These are phyloP conservation scores for Asterophora parasitica DNA, from an alignment of 768 basidiomycete species.

Conservation along the genomic window DNA sequence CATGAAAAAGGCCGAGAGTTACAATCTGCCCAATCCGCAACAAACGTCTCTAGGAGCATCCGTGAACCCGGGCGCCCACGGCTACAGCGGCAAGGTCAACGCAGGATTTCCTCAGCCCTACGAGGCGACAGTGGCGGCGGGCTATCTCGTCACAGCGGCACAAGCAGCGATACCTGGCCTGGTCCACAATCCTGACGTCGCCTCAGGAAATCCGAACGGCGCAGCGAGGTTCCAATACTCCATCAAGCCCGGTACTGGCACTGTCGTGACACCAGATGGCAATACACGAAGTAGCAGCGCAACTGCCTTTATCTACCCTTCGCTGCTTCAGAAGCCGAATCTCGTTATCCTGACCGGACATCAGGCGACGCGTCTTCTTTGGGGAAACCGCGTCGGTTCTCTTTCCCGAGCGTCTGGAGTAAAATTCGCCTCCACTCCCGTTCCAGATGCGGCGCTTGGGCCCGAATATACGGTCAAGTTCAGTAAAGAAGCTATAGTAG, in stretches of 20 bases:
- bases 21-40: slow-evolving; percentile 11
- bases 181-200: slow-evolving; percentile 7
- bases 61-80: slow-evolving; percentile 7
- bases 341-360: slow-evolving; percentile 11
- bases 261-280: slow-evolving; percentile 5
- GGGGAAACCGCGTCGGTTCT: neutral
- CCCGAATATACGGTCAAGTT: slow-evolving; percentile 1
- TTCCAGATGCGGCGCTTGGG: neutral
- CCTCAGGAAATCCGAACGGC: slow-evolving; percentile 14
- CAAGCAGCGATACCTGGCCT: slow-evolving; percentile 7
- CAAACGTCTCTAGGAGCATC: slow-evolving; percentile 10
- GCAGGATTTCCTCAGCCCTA: slow-evolving; percentile 17
- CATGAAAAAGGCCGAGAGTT: slow-evolving; percentile 13
- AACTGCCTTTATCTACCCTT: slow-evolving; percentile 14
- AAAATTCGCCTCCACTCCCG: slow-evolving; percentile 7
- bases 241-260: slow-evolving; percentile 14
- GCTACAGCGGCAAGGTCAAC: slow-evolving; percentile 9
- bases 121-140: slow-evolving; percentile 5
- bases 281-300: slow-evolving; percentile 14
- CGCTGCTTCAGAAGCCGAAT: slow-evolving; percentile 7
- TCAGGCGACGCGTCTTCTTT: slow-evolving; percentile 11
- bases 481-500: slow-evolving; percentile 5
- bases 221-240: slow-evolving; percentile 14
- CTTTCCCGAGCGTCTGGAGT: slow-evolving; percentile 12
- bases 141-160: neutral